phyloP scores from a whole-genome alignment of 371 early-diverging fungal species.

The Funneliformis caledonium region DNA sequence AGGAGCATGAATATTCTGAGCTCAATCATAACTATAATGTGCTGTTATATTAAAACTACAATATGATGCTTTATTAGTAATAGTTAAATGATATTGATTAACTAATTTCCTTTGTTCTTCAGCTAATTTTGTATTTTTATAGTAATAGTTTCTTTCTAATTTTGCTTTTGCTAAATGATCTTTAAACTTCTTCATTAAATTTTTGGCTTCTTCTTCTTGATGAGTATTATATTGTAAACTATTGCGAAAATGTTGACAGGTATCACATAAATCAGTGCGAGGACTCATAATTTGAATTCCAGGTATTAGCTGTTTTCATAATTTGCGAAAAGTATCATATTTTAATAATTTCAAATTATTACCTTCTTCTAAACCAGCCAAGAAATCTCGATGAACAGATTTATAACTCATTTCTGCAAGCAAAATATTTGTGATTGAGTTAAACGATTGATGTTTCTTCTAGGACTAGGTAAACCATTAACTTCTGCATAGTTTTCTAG shows the following conservation, averaged over 20 bases:
- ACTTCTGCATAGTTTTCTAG: background rate
- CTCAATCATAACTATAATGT: too few species aligned
- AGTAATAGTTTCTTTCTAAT: too few species aligned
- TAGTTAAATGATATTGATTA: too few species aligned
- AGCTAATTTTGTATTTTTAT: too few species aligned
- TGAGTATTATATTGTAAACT: too few species aligned
- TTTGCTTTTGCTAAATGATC: too few species aligned
- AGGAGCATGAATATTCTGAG: too few species aligned
- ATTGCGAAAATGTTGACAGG: background rate
- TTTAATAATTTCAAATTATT: background rate
- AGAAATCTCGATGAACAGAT: background rate
- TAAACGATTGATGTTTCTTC: background rate
- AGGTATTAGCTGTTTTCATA: slow-evolving; percentile 5
- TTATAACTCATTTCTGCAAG: slow-evolving; percentile 13
- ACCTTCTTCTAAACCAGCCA: background rate
- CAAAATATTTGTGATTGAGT: background rate
- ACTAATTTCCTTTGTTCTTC: too few species aligned
- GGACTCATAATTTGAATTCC: slow-evolving; percentile 9
- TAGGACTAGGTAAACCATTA: slow-evolving; percentile 21
- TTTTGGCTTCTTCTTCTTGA: too few species aligned
- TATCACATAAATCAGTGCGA: background rate
- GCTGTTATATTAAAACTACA: too few species aligned
- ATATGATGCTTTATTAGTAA: too few species aligned
- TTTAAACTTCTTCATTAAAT: too few species aligned
- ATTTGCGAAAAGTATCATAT: slow-evolving; percentile 19